Base-by-base conservation (phyloP, 768 basidiomycete genomes). In the Rhodotorula sphaerocarpa region DNA sequence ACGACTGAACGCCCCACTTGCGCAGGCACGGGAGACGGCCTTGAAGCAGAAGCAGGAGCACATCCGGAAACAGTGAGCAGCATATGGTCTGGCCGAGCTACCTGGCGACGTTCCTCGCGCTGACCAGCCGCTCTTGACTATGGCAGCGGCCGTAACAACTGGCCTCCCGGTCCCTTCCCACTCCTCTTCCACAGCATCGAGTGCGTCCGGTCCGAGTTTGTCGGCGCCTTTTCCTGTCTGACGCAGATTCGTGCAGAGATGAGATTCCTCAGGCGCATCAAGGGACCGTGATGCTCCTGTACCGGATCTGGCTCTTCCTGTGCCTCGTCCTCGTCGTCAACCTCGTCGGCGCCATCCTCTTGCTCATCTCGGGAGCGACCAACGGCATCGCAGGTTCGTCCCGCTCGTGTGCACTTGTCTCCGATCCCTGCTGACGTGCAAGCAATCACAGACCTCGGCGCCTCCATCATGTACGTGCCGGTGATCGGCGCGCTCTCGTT, bases 221-320 rank as follows among this genome's bases (percentile, higher is more conserved):
- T 51, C 33, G 10, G 25, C 36, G 28, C 25, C 46, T 18, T 31
- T n/a, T 42, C 30, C 23, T 43, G n/a, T n/a, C 50, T 44, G 50
- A 53, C n/a, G 23, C 28, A 18, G 3, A 23, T 36, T 36, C 31
- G 25, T 3, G 36, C 36, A 44, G 43, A 7, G 36, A 61, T 62
- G 90, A 91, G 76, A 91, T 96, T 59, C 90, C 90, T 20, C 84
- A 88, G 65, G 81, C 81, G 0, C 87, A 86, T 59, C 83, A 83
- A 65, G 79, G 83, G 7, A 82, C 90, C 65, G 86, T 96, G 69
- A 86, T 85, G 51, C 84, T 89, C 42, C 77, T 99, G 63, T 97
- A 88, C 74, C 85, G 89, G 73, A 81, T 97, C 71, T 99, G 95
- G 95, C 84, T 97, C 47, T 84, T 90, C 66, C 86, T 99, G 28